A percentile compares a stretch with the other conserved stretches of the same genome.
phyloP scores from a whole-genome alignment of 768 basidiomycete genomes.

The Pisolithus orientalis region DNA sequence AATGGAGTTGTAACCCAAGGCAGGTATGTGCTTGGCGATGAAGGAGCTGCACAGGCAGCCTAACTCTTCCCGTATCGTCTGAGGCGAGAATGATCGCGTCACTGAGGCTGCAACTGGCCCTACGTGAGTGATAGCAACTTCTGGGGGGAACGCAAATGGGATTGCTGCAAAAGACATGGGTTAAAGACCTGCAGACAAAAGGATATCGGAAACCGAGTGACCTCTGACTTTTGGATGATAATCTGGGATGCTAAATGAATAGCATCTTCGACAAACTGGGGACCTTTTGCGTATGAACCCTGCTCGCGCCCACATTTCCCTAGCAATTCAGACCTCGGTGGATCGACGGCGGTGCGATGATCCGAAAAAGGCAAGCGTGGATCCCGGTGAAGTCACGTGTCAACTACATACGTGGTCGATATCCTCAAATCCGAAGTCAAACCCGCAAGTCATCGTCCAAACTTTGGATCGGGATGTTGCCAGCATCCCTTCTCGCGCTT shows the following conservation, averaged over 20 bases:
- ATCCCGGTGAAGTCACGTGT: too few relatives aligned
- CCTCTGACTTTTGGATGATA: slow-evolving; percentile 38
- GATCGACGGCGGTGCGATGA: too few relatives aligned
- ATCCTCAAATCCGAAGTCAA: slow-evolving; percentile 1
- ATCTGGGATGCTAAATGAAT: slow-evolving; percentile 9
- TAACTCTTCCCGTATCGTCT: slow-evolving; percentile 13
- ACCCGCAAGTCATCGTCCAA: neutral
- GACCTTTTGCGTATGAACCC: slow-evolving; percentile 1
- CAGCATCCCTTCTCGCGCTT: slow-evolving; percentile 22
- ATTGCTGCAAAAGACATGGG: slow-evolving; percentile 31
- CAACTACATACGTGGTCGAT: slow-evolving; percentile 20
- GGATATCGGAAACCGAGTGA: slow-evolving; percentile 11
- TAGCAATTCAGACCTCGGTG: neutral
- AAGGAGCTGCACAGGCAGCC: slow-evolving; percentile 20
- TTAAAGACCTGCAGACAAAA: slow-evolving; percentile 1
- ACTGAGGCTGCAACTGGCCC: slow-evolving; percentile 27
- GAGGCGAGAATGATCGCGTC: slow-evolving; percentile 13
- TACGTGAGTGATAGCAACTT: slow-evolving; percentile 38
- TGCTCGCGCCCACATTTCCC: slow-evolving; percentile 14
- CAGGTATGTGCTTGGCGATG: slow-evolving; percentile 34
- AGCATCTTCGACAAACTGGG: slow-evolving; percentile 8
- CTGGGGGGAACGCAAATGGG: slow-evolving; percentile 44
- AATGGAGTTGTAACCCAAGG: slow-evolving; percentile 32
- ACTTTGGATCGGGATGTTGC: slow-evolving; percentile 13
- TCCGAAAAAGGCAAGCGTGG: too few relatives aligned